Conservation (phyloP, 2,329 filamentous ascomycete species). For the Aureobasidium mangrovei region DNA sequence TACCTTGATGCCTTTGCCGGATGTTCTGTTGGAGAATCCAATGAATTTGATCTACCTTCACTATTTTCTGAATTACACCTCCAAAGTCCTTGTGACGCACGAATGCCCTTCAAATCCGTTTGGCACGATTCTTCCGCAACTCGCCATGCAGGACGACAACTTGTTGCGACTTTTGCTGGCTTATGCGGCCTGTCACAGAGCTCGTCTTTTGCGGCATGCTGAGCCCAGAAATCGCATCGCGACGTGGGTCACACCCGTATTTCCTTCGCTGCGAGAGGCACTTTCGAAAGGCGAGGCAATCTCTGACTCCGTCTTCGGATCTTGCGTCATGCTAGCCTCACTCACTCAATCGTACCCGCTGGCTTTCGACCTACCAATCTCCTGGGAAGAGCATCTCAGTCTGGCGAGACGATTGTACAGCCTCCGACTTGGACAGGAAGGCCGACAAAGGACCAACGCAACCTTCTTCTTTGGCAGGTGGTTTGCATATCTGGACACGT, state of each 20-base stretch:
- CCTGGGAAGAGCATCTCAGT: conserved; percentile 72
- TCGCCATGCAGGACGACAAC: conserved; percentile 61
- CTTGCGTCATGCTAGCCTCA: conserved; percentile 76
- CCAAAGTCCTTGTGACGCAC: conserved; percentile 54
- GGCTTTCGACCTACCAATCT: conserved; percentile 66
- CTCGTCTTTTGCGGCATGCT: conserved; percentile 61
- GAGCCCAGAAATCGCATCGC: conserved; percentile 73
- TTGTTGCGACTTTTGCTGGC: conserved; percentile 69
- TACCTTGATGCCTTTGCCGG: conserved; percentile 47
- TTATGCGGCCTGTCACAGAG: conserved; percentile 74
- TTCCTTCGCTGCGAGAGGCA: conserved; percentile 61
- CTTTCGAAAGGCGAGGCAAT: conserved; percentile 52
- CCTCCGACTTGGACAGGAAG: conserved; percentile 45
- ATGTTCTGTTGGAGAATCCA: conserved; percentile 56
- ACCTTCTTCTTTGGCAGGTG: conserved; percentile 70
- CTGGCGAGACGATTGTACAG: conserved; percentile 52
- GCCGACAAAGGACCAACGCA: conserved; percentile 51
- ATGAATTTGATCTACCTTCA: conserved; percentile 74
- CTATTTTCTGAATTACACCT: conserved; percentile 72
- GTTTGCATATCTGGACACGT: conserved; percentile 75
- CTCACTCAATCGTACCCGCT: conserved; percentile 76
- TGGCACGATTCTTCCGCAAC: conserved; percentile 51
- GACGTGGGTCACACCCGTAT: conserved; percentile 70
- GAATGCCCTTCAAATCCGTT: conserved; percentile 55
- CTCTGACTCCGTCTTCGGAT: conserved; percentile 65